A percentile compares a stretch with the other conserved stretches of the same genome.
Evolutionary conservation across 1,139 yeast genomes (phyloP).

Genomic region (Nematodospora anomalae): DNA sequence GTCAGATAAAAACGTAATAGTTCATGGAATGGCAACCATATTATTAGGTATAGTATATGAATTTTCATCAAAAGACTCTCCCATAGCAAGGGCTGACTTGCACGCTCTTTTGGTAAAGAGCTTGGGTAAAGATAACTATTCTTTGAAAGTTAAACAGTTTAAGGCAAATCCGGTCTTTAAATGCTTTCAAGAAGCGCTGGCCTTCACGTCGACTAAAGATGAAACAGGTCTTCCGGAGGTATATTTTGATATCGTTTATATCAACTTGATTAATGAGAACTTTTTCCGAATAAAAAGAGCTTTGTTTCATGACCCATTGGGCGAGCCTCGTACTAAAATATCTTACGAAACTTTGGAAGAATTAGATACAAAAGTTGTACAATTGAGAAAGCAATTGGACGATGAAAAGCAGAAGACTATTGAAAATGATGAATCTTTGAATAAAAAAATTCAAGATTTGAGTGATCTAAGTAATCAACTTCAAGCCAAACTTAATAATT

Average conservation of each 20-base stretch:
- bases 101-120: conserved; percentile 61
- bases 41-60: conserved; percentile 80
- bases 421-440: conserved; percentile 26
- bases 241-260: conserved; percentile 66
- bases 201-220: conserved; percentile 44
- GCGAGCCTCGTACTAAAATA: conserved; percentile 66
- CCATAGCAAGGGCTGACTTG: conserved; percentile 65
- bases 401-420: conserved; percentile 26
- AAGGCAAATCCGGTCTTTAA: conserved; percentile 58
- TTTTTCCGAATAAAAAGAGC: conserved; percentile 68
- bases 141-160: conserved; percentile 71
- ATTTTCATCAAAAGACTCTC: conserved; percentile 71
- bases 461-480: conserved; percentile 18
- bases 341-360: conserved; percentile 73
- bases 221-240: conserved; percentile 87
- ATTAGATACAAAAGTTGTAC: conserved; percentile 43
- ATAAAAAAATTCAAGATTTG: conserved; percentile 27
- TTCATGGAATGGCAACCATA: conserved; percentile 74
- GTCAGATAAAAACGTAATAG: conserved; percentile 55
- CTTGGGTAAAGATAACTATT: conserved; percentile 81
- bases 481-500: conserved; percentile 11
- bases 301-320: conserved; percentile 68
- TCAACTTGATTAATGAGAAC: conserved; percentile 68
- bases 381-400: conserved; percentile 26
- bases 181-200: conserved; percentile 42